Base-by-base conservation (phyloP, 352 stramenopile genomes). In the Phytophthora boehmeriae region DNA sequence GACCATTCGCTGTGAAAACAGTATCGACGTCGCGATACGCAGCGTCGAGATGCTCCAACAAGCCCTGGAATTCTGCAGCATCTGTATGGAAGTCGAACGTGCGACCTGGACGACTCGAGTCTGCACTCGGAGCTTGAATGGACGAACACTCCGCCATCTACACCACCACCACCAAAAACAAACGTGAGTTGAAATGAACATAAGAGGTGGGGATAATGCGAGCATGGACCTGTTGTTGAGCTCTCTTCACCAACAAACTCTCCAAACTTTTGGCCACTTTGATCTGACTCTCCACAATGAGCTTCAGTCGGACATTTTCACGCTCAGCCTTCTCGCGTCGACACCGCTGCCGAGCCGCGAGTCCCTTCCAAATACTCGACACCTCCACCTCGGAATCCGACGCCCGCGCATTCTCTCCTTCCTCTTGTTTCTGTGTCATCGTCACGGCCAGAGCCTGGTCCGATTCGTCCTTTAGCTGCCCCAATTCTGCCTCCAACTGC, bases 221-320 rank as follows among this genome's bases (percentile, higher is more conserved):
- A 30, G 25, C 25, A 30, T 30, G 3, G 25, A 20, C 56, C 17
- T 46, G 28, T 13, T 53, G 4, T 22, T 27, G 34, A 8, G n/a
- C 16, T 1, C 55, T 62, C 19, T 62, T 55, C 34, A 59, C 46
- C n/a, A 78, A 48, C 8, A 74, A 30, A 32, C 51, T 59, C 44
- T 76, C 61, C 6, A 81, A 54, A 19, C 51, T 69, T 30, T 59
- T 73, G 17, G 59, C 59, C 14, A 76, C 57, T 19, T 68, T 65
- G 46, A 78, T 62, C 53, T 81, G 73, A 16, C 67, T 55, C 45
- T 76, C 66, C 9, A 78, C 54, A 54, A 74, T 19, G n/a, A 61
- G 30, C 14, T 64, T 66, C 2, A 63, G 44, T 2, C 50, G 63
- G n/a, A 54, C 50, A 54, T 66, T 66, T 35, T 71, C 62, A 17